Evolutionary conservation across 495 filamentous ascomycete genomes (phyloP), one percentile per base, ranked within the genome.

Genomic region (Aspergillus saccharolyticus): DNA sequence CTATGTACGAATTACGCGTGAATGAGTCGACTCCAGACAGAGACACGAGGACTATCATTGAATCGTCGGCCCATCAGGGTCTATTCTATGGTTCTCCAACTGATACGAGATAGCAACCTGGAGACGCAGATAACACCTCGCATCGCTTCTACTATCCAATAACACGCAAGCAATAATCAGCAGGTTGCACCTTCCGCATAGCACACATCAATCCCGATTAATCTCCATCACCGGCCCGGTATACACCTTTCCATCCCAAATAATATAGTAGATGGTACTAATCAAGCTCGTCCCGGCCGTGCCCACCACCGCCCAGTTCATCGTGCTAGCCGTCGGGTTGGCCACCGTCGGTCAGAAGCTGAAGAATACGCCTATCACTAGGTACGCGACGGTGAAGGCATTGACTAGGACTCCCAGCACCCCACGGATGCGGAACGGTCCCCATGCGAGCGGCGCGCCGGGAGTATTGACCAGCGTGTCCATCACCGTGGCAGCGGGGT

Each of bases 231-330:
- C 60, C 10, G 70, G 71, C 0, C 68, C 68, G 14, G 60, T 57
- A 49, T 72, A 72, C 15, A 66, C 46, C 16, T 61, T 48, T 0
- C 63, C 45, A 9, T 63, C 72, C 20, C 64, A 57, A 7, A 70
- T 17, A 15, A 71, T 9, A 53, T 75, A 79, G 44, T 73, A 73
- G 3, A 66, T 52, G 15, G 68, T 54, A 0, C 70, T 66, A 1
- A 75, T 55, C 0, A 73, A n/a, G 42, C 75, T 64, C 16, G 69
- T 69, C 2, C 58, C 66, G 1, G 60, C 64, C 25, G 69, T 77
- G 6, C 75, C 74, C 3, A 79, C 62, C 19, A 77, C 64, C 45
- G 68, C 76, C 63, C 70, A 80, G 60, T 82, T 81, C 74, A 80
- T 78, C 1, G 61, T 66, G n/a, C 65, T 65, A 1, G 70, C 60